These are phyloP conservation scores for Annulohypoxylon maeteangense DNA, from an alignment of 495 filamentous ascomycete genomes.

Conservation along the genomic window DNA sequence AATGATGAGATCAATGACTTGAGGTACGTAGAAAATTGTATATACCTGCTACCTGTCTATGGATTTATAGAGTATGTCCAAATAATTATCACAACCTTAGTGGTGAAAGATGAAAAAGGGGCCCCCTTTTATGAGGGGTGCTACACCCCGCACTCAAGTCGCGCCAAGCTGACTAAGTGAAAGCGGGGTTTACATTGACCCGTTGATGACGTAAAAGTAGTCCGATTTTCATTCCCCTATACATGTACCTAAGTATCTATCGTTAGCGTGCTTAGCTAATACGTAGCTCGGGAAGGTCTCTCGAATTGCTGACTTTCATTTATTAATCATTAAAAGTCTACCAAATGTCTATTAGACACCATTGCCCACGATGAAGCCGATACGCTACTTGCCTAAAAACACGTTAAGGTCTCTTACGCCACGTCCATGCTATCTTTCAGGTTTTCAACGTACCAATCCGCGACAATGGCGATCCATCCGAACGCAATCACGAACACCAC, in stretches of 20 bases:
- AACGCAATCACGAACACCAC: slow-evolving; percentile 31
- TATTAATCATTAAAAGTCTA: background rate
- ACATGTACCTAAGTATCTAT: slow-evolving; percentile 7
- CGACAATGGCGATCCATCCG: slow-evolving; percentile 53
- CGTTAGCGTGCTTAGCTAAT: background rate
- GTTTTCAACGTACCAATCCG: slow-evolving; percentile 9
- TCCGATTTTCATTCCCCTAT: background rate
- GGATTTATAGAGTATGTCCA: no score
- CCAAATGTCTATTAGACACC: background rate
- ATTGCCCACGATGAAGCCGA: slow-evolving; percentile 41
- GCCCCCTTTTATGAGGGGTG: background rate
- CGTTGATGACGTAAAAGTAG: slow-evolving; percentile 17
- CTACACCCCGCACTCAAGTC: background rate
- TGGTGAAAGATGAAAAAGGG: background rate
- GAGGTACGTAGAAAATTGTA: background rate
- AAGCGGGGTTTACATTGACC: slow-evolving; percentile 7
- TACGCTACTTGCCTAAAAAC: slow-evolving; percentile 30
- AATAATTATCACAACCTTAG: background rate
- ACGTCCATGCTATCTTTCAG: background rate
- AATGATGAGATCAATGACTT: background rate
- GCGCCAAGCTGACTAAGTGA: background rate
- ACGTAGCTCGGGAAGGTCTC: background rate
- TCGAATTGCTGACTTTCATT: slow-evolving; percentile 5
- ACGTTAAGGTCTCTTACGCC: slow-evolving; percentile 17
- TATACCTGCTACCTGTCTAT: no score